These are phyloP conservation scores for Sporobolomyces phaffii DNA, from an alignment of 768 basidiomycete species.

Conservation along the genomic window DNA sequence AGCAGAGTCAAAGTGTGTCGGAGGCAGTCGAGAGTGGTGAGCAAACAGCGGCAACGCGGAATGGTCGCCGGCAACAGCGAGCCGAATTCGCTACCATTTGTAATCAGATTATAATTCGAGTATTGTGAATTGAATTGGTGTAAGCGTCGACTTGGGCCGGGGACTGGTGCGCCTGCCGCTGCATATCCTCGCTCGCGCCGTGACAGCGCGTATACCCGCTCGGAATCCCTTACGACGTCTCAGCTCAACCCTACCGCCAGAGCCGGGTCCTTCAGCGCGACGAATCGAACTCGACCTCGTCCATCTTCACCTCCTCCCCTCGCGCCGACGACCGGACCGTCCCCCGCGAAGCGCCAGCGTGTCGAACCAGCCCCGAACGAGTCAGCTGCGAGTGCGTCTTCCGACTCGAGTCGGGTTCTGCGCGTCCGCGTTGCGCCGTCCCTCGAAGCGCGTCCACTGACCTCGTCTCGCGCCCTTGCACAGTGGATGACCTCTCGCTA, in stretches of 20 bases:
- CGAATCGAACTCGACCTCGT: conserved; percentile 20
- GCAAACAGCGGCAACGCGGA: neutral
- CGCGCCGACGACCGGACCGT: neutral
- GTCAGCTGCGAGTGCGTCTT: neutral
- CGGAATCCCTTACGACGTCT: conserved; percentile 2
- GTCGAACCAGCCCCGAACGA: neutral
- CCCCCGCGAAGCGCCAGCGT: neutral
- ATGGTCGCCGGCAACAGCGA: no score
- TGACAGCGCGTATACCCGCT: no score
- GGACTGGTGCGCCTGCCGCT: no score
- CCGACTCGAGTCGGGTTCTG: neutral
- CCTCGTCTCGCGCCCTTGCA: neutral
- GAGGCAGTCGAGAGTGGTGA: neutral
- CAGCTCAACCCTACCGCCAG: neutral
- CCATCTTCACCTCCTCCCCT: neutral
- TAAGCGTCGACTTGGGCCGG: no score
- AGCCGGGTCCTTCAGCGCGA: conserved; percentile 16
- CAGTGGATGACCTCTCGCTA: conserved; percentile 29
- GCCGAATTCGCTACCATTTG: no score
- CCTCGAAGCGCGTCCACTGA: neutral
- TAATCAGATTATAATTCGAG: no score
- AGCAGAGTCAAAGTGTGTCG: no score
- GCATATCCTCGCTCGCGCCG: no score
- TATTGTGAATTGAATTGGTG: no score
- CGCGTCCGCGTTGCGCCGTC: no score